A percentile compares a stretch with the other conserved stretches of the same genome.
phyloP scores from a whole-genome alignment of 78 protist genomes.

The Trichosphaerium sp. region DNA sequence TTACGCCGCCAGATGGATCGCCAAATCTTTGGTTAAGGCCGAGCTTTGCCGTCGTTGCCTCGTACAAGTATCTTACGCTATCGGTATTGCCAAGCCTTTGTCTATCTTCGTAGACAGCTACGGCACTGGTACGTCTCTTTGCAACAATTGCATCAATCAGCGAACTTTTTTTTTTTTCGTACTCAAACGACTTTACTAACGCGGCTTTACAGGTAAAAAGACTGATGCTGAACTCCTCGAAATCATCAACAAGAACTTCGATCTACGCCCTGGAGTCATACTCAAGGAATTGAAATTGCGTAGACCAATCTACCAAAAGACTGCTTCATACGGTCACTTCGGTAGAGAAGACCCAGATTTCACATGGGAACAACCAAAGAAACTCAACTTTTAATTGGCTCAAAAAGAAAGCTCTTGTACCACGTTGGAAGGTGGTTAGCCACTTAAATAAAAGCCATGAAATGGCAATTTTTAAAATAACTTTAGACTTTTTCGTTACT shows the following conservation, averaged over 20 bases:
- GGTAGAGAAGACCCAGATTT: constrained; percentile 82
- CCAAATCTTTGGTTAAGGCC: constrained; percentile 96
- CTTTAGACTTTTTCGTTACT: background rate
- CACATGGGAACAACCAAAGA: constrained; percentile 92
- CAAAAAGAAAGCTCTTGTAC: background rate
- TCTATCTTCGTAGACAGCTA: constrained; percentile 94
- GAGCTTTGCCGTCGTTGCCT: constrained; percentile 79
- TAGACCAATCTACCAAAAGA: constrained; percentile 69
- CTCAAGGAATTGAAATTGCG: constrained; percentile 69
- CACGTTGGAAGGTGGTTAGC: background rate
- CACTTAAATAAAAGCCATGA: too few relatives aligned
- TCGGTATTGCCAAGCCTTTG: constrained; percentile 98
- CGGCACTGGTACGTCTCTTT: too few relatives aligned
- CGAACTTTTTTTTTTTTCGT: too few relatives aligned
- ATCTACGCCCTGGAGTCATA: constrained; percentile 89
- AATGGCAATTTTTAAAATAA: background rate
- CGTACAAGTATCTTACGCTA: constrained; percentile 98
- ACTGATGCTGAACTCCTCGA: constrained; percentile 69
- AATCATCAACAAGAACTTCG: constrained; percentile 91
- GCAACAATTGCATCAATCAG: too few relatives aligned
- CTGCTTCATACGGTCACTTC: constrained; percentile 96
- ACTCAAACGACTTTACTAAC: too few relatives aligned
- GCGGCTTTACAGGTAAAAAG: too few relatives aligned
- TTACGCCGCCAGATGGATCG: constrained; percentile 99
- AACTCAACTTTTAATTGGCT: constrained; percentile 60